Percentiles rank a stretch among this genome's conserved stretches.
These are phyloP conservation scores for Mycena indigotica DNA, from an alignment of 768 basidiomycete species.

Conservation along the genomic window DNA sequence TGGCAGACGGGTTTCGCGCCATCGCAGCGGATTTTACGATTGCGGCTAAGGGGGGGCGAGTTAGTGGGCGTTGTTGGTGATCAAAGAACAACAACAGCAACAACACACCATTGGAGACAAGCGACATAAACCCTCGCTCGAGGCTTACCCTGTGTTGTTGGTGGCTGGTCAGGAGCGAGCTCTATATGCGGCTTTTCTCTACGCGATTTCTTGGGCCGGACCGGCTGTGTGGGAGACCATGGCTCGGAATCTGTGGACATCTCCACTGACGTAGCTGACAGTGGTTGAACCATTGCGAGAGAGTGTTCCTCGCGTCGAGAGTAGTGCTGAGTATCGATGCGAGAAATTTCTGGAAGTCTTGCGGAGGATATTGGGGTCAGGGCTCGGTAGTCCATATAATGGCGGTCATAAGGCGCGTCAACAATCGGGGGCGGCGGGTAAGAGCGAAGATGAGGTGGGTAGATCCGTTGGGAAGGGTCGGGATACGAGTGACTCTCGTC, in stretches of 20 bases:
- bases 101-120: constrained; percentile 70
- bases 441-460: not conserved
- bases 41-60: constrained; percentile 70
- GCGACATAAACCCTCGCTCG: constrained; percentile 78
- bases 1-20: constrained; percentile 77
- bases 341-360: constrained; percentile 13
- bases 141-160: constrained; percentile 79
- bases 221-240: constrained; percentile 16
- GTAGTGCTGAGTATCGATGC: constrained; percentile 20
- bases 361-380: constrained; percentile 9
- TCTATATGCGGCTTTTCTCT: constrained; percentile 63
- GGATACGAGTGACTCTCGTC: not conserved
- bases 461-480: not conserved
- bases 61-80: no score
- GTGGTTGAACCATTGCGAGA: constrained; percentile 3
- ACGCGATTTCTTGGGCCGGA: constrained; percentile 44
- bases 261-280: constrained; percentile 14
- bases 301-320: constrained; percentile 16
- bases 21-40: constrained; percentile 80
- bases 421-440: not conserved
- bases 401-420: constrained; percentile 1
- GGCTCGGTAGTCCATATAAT: constrained; percentile 13
- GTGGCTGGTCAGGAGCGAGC: constrained; percentile 74
- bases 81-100: no score
- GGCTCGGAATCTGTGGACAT: constrained; percentile 17